phyloP scores from a whole-genome alignment of 2,329 filamentous ascomycete genomes.

The Penicillium hordei region DNA sequence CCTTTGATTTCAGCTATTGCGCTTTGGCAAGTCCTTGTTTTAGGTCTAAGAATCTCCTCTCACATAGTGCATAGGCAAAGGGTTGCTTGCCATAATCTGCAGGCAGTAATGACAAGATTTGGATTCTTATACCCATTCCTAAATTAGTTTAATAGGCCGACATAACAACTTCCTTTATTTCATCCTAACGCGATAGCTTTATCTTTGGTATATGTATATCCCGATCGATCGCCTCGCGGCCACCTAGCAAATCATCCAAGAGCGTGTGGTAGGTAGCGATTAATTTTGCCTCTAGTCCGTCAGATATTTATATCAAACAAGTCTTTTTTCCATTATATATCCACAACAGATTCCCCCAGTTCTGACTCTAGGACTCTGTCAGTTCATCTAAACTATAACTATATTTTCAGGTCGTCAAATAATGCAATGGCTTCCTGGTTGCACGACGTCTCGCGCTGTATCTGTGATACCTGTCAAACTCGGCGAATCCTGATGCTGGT shows the following conservation, averaged over 20 bases:
- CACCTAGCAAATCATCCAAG: background rate
- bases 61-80: background rate
- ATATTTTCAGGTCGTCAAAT: too few relatives aligned
- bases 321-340: background rate
- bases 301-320: background rate
- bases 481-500: background rate
- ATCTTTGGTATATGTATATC: too few relatives aligned
- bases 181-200: too few relatives aligned
- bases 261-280: background rate
- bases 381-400: too few relatives aligned
- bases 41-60: background rate
- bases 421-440: background rate
- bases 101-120: background rate
- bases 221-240: background rate
- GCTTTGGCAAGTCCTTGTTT: background rate
- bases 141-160: too few relatives aligned
- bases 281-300: background rate
- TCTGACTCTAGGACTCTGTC: background rate
- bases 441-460: background rate
- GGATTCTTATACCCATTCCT: too few relatives aligned
- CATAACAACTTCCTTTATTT: too few relatives aligned
- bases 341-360: background rate
- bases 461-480: background rate
- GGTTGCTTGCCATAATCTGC: background rate
- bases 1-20: background rate